Conservation (phyloP, 2,329 filamentous ascomycete species). For the Colletotrichum nymphaeae region DNA sequence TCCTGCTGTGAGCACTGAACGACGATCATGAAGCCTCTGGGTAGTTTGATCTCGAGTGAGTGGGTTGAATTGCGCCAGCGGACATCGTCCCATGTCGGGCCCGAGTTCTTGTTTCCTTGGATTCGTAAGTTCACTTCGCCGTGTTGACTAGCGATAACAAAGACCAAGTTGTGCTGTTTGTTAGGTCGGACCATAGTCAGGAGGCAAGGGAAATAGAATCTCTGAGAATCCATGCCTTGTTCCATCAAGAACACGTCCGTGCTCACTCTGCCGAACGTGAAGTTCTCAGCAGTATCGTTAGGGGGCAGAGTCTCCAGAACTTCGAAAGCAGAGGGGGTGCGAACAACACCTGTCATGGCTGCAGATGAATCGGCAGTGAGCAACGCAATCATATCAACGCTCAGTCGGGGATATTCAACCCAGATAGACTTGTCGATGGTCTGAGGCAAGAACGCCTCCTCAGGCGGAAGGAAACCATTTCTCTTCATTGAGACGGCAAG, state of each 20-base stretch:
- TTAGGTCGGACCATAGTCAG: constrained; percentile 80
- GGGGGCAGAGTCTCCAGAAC: constrained; percentile 79
- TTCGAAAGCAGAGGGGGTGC: constrained; percentile 58
- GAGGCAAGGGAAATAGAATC: constrained; percentile 77
- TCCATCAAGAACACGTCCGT: constrained; percentile 82
- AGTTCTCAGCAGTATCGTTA: constrained; percentile 78
- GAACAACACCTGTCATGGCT: constrained; percentile 59
- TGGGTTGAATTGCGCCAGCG: constrained; percentile 78
- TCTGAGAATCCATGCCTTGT: constrained; percentile 74
- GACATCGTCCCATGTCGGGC: constrained; percentile 84
- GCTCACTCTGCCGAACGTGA: constrained; percentile 83
- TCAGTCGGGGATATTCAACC: constrained; percentile 80
- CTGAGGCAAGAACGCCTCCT: constrained; percentile 77
- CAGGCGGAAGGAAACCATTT: constrained; percentile 81
- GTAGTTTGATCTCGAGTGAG: constrained; percentile 76
- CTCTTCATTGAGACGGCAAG: constrained; percentile 85
- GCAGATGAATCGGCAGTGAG: constrained; percentile 72
- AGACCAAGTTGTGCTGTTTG: constrained; percentile 75
- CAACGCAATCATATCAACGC: constrained; percentile 77
- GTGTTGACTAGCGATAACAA: constrained; percentile 83
- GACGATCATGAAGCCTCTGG: constrained; percentile 79
- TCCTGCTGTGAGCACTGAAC: constrained; percentile 81
- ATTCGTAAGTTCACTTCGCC: constrained; percentile 81
- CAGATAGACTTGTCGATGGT: constrained; percentile 85
- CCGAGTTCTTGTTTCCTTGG: constrained; percentile 73